These are phyloP conservation scores for Darksidea phi DNA, from an alignment of 495 filamentous ascomycete species.

Conservation along the genomic window DNA sequence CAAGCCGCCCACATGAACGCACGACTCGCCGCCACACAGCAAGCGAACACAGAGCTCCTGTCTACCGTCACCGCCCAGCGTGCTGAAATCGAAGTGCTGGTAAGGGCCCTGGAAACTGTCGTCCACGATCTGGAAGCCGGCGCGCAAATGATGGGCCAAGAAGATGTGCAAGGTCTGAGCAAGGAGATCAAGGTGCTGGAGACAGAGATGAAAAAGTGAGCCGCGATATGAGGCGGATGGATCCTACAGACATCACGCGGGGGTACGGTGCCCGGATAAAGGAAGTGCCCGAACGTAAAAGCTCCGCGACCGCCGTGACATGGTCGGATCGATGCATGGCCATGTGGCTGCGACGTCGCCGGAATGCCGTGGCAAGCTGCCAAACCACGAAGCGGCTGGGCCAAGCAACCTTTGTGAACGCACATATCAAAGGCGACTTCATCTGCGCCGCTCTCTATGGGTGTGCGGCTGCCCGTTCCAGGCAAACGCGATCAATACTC, in stretches of 20 bases:
- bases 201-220: conserved; percentile 43
- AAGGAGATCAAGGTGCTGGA: conserved; percentile 52
- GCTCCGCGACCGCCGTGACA: too few species aligned
- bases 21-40: conserved; percentile 59
- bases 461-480: too few species aligned
- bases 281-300: too few species aligned
- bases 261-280: too few species aligned
- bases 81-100: conserved; percentile 67
- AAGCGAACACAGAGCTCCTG: conserved; percentile 63
- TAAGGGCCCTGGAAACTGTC: conserved; percentile 63
- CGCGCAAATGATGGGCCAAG: conserved; percentile 37
- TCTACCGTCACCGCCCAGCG: conserved; percentile 64
- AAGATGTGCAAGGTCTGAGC: conserved; percentile 49
- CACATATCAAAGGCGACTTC: too few species aligned
- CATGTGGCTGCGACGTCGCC: too few species aligned
- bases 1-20: conserved; percentile 61
- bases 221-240: neutral
- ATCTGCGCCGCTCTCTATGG: too few species aligned
- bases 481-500: too few species aligned
- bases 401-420: too few species aligned
- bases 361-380: too few species aligned
- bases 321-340: too few species aligned
- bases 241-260: neutral
- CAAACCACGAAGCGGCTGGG: too few species aligned
- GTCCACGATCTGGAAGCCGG: conserved; percentile 67